phyloP scores from a whole-genome alignment of 1,284 basidiomycete genomes.

The Inonotus obliquus region DNA sequence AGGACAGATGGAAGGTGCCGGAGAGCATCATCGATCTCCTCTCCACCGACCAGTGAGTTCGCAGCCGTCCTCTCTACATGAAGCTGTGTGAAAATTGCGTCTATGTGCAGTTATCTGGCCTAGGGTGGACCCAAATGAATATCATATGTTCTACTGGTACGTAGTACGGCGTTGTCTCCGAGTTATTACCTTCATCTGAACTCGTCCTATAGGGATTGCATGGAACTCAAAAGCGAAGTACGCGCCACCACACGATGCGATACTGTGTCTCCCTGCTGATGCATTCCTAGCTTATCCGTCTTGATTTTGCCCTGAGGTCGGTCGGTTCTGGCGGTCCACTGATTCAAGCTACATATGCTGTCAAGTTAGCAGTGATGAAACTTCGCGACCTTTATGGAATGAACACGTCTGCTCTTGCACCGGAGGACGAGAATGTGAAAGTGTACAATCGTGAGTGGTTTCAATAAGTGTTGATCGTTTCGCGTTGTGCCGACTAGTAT shows the following conservation, averaged over 20 bases:
- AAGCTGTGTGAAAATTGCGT: too few relatives aligned
- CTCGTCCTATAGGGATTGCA: constrained; percentile 11
- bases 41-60: too few relatives aligned
- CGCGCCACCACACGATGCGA: background rate
- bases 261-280: background rate
- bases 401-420: background rate
- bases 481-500: too few relatives aligned
- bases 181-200: too few relatives aligned
- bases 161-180: too few relatives aligned
- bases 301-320: constrained; percentile 2
- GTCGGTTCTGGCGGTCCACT: constrained; percentile 7
- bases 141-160: too few relatives aligned
- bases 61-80: too few relatives aligned
- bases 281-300: background rate
- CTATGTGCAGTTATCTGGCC: too few relatives aligned
- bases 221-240: constrained; percentile 11
- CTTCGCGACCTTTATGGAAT: constrained; percentile 3
- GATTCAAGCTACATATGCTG: background rate
- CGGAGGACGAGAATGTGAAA: background rate
- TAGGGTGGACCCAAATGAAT: too few relatives aligned
- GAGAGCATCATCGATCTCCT: too few relatives aligned
- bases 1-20: too few relatives aligned
- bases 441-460: background rate
- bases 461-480: too few relatives aligned
- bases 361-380: background rate